Base-by-base conservation (phyloP, 1,284 basidiomycete species). In the Sporisorium sorghi region DNA sequence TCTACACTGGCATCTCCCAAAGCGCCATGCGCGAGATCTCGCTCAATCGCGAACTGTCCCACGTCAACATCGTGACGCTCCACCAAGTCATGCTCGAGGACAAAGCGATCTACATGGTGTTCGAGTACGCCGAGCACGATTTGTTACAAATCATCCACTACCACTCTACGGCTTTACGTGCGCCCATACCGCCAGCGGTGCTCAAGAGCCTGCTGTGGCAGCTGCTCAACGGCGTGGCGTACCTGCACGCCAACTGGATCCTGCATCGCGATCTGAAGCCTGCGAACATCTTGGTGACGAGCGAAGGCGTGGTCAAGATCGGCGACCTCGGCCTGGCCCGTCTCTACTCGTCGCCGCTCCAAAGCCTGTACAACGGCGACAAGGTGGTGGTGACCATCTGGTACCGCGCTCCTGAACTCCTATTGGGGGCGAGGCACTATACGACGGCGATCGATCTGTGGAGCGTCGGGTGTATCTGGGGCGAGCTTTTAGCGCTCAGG, bases 351-450 rank as follows among this genome's bases (percentile, higher is more conserved):
- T 89, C 92, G 58, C 94, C 94, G 3, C 87, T 97, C 0, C 92
- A 94, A 80, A 91, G 92, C 0, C 87, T 97, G 2, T 87, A 86
- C 78, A 84, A 84, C 90, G 93, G 84, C 21, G 96, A 99, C 86
- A 98, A 98, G 84, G 95, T 99, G 12, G 97, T 99, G 35, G 97
- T 99, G 2, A 99, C 97, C 0, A 98, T 99, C 78, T 99, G 96
- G 96, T 99, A 99, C 82, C 91, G 96, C 48, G 93, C 94, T 2
- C 96, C 96, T 0, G 96, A 99, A 84, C 89, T 98, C 3, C 88
- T 98, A 10, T 88, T 98, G 83, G 96, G 96, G 14, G 93, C 95
- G 2, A 92, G 94, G 68, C 96, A 99, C 85, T 99, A 99, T 85
- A 95, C 95, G 58, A 93, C 93, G 68, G 93, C 94, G 1, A 91